Conservation (phyloP, 148 eudicot species). For the Mesembryanthemum crystallinum region DNA sequence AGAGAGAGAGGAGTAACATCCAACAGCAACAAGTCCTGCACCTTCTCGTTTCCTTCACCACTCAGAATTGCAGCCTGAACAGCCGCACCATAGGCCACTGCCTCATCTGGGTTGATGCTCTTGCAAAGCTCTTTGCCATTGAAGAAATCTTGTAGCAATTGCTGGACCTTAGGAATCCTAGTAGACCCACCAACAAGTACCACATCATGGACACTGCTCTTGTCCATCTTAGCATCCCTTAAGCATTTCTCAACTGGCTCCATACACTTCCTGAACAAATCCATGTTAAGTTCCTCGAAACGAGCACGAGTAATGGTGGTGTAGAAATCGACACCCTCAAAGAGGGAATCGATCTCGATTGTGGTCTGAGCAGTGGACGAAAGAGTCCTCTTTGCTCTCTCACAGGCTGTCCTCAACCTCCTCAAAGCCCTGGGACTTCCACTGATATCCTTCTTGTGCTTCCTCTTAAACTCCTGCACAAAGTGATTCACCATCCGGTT, state of each 20-base stretch:
- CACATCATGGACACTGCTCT: slow-evolving; percentile 45
- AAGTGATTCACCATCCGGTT: slow-evolving; percentile 56
- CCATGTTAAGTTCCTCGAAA: slow-evolving; percentile 54
- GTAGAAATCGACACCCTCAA: slow-evolving; percentile 55
- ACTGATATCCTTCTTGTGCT: slow-evolving; percentile 57
- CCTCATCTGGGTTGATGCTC: slow-evolving; percentile 57
- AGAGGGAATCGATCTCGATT: slow-evolving; percentile 48
- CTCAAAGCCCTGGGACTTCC: slow-evolving; percentile 52
- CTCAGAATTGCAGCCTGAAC: slow-evolving; percentile 52
- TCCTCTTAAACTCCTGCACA: slow-evolving; percentile 54
- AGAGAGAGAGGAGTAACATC: slow-evolving; percentile 53
- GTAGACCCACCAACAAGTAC: slow-evolving; percentile 61
- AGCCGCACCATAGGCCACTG: slow-evolving; percentile 53
- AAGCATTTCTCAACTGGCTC: slow-evolving; percentile 59
- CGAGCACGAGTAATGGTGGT: slow-evolving; percentile 53
- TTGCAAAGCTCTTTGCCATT: slow-evolving; percentile 59
- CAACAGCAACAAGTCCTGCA: slow-evolving; percentile 44
- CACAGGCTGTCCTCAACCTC: slow-evolving; percentile 56
- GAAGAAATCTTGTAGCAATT: slow-evolving; percentile 47
- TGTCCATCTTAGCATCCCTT: slow-evolving; percentile 57
- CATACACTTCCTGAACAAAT: slow-evolving; percentile 62
- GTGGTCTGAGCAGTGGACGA: slow-evolving; percentile 53
- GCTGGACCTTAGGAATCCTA: slow-evolving; percentile 53
- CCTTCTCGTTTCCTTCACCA: slow-evolving; percentile 60
- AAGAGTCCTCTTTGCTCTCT: slow-evolving; percentile 49